Evolutionary conservation across 1,139 yeast genomes (phyloP).

Genomic region (Kurtzmaniella quercitrusa): DNA sequence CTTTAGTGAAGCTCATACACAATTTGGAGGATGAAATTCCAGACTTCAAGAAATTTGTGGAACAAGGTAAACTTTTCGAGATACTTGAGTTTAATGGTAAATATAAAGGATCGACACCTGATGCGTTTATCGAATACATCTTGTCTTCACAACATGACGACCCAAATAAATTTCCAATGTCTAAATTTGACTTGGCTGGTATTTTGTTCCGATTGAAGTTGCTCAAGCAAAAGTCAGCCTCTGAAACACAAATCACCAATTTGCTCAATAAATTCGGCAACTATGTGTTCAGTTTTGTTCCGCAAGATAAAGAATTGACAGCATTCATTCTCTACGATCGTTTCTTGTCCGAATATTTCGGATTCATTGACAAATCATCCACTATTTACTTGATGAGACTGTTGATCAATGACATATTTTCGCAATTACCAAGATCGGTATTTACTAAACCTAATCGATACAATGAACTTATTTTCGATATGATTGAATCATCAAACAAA

Average conservation of each 20-base stretch:
- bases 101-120: slow-evolving; percentile 5
- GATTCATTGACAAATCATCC: slow-evolving; percentile 5
- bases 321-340: slow-evolving; percentile 16
- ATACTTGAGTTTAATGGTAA: slow-evolving; percentile 5
- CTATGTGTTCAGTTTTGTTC: slow-evolving; percentile 23
- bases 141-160: slow-evolving; percentile 14
- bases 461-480: slow-evolving; percentile 11
- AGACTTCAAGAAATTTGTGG: slow-evolving; percentile 8
- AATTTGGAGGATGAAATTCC: slow-evolving; percentile 3
- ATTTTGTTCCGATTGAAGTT: slow-evolving; percentile 33
- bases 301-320: slow-evolving; percentile 12
- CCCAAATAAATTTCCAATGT: slow-evolving; percentile 30
- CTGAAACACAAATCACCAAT: slow-evolving; percentile 15
- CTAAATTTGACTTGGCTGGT: slow-evolving; percentile 47
- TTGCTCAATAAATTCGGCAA: slow-evolving; percentile 37
- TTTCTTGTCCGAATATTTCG: slow-evolving; percentile 15
- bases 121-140: slow-evolving; percentile 20
- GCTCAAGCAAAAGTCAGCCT: slow-evolving; percentile 18
- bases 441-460: slow-evolving; percentile 10
- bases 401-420: slow-evolving; percentile 37
- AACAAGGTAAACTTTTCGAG: slow-evolving; percentile 6
- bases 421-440: slow-evolving; percentile 20
- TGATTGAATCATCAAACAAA: slow-evolving; percentile 11
- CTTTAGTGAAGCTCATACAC: slow-evolving; percentile 24
- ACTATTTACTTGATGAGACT: slow-evolving; percentile 25